Base-by-base conservation (phyloP, 2,329 filamentous ascomycete species). In the Colletotrichum spaethianum region DNA sequence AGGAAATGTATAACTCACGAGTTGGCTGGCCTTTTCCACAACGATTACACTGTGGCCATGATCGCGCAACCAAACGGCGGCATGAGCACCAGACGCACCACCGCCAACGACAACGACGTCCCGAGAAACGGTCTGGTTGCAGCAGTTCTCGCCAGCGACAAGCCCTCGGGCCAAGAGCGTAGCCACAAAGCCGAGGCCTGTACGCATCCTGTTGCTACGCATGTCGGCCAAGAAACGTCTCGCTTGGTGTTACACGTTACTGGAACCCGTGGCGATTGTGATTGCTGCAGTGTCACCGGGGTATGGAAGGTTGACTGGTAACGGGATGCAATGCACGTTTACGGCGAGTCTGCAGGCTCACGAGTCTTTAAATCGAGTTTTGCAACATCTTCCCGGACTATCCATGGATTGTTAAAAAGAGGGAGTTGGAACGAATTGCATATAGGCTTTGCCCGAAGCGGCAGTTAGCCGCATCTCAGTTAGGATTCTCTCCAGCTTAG, bases 91-190 rank as follows among this genome's bases (percentile, higher is more conserved):
- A 23, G 78, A 73, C 0, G 81, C 77, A 28, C 85, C 85, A 3
- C 84, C 84, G 33, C 85, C 84, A 38, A 86, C 80, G 62, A 86
- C 69, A 44, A 57, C 62, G n/a, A 78, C 74, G n/a, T 78, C 76
- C 28, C 76, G 75, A 18, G 56, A 46, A 42, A 77, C 72, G 36
- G 53, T 59, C 23, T 67, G 42, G 36, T 18, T 66, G 52, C 63
- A 60, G 28, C 20, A 50, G 38, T 42, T 9, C n/a, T 28, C 26
- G 12, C 50, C 20, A 53, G 59, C 52, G 11, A 26, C 44, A 20
- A 12, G 31, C 7, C 23, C 65, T 20, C n/a, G 52, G n/a, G 44
- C 33, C 20, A 72, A 42, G 8, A 53, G 14, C 1, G 52, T 33
- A 20, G 52, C 59, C 12, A 42, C 28, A 16, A 60, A 16, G 44